A percentile compares a stretch with the other conserved stretches of the same genome.
Conservation (phyloP, 148 eudicot genomes). For the Selenicereus undatus region DNA sequence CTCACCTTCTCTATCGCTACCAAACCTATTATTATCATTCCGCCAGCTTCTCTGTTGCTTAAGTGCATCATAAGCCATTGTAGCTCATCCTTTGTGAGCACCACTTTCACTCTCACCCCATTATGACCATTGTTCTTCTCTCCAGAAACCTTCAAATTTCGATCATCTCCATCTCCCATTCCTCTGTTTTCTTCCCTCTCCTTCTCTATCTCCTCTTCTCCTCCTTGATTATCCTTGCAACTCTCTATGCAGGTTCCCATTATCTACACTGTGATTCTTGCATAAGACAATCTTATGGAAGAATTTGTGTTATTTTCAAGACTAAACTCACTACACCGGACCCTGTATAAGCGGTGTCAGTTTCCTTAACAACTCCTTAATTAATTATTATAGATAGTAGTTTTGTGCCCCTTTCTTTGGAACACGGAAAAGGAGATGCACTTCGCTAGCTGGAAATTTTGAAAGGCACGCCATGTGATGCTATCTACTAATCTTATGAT, state of each 20-base stretch:
- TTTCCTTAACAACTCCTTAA: neutral
- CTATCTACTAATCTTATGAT: neutral
- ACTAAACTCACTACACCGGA: neutral
- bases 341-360: neutral
- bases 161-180: neutral
- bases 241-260: slow-evolving; percentile 53
- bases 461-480: neutral
- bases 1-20: slow-evolving; percentile 36
- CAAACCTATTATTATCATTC: slow-evolving; percentile 21
- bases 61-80: slow-evolving; percentile 42
- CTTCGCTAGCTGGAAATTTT: neutral
- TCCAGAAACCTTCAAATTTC: slow-evolving; percentile 6
- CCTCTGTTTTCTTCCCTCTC: neutral
- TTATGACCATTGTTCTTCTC: neutral
- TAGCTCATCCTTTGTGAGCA: slow-evolving; percentile 53
- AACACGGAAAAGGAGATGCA: neutral
- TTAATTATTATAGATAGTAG: neutral
- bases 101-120: slow-evolving; percentile 46
- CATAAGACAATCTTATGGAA: too few species aligned
- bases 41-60: slow-evolving; percentile 21
- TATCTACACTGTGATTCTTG: neutral
- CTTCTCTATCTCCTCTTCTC: neutral
- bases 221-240: slow-evolving; percentile 15
- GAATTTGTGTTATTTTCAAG: too few species aligned
- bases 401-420: neutral